Conservation (phyloP, 495 filamentous ascomycete species). For the Astrothelium subdiscretum region DNA sequence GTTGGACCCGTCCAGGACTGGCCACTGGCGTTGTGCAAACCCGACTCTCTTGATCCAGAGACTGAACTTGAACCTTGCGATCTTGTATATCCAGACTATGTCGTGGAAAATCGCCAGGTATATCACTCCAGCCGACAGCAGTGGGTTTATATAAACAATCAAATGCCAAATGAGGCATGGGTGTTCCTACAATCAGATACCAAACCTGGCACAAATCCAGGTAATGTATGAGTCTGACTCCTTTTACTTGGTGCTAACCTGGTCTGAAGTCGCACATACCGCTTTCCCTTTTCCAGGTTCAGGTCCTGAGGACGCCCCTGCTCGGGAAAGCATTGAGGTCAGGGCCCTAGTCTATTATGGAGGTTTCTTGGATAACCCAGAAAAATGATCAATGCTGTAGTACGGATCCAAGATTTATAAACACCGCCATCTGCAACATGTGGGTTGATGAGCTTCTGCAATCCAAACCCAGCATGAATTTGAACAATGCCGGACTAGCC, state of each 20-base stretch:
- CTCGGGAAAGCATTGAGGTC: conserved; percentile 7
- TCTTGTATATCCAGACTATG: conserved; percentile 3
- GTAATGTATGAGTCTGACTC: not conserved
- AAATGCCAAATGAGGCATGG: conserved; percentile 5
- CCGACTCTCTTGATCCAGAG: conserved; percentile 1
- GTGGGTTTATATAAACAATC: conserved; percentile 3
- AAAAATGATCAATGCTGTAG: not conserved
- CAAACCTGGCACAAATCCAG: not conserved
- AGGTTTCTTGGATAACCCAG: not conserved
- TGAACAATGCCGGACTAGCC: not conserved
- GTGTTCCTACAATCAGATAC: conserved; percentile 5
- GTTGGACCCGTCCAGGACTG: conserved; percentile 3
- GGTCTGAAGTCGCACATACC: not conserved
- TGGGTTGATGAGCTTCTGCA: not conserved
- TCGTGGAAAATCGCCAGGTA: conserved; percentile 5
- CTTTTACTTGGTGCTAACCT: not conserved
- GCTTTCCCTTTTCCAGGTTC: not conserved
- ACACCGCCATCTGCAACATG: not conserved
- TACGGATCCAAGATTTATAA: not conserved
- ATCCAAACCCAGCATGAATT: not conserved
- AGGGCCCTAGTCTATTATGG: conserved; percentile 3
- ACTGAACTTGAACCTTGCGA: conserved; percentile 2
- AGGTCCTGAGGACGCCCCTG: not conserved
- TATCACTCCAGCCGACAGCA: not conserved
- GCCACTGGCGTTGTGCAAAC: conserved; percentile 3